Conservation (phyloP, 176 grass and related monocot species). For the Triticum timopheevii region DNA sequence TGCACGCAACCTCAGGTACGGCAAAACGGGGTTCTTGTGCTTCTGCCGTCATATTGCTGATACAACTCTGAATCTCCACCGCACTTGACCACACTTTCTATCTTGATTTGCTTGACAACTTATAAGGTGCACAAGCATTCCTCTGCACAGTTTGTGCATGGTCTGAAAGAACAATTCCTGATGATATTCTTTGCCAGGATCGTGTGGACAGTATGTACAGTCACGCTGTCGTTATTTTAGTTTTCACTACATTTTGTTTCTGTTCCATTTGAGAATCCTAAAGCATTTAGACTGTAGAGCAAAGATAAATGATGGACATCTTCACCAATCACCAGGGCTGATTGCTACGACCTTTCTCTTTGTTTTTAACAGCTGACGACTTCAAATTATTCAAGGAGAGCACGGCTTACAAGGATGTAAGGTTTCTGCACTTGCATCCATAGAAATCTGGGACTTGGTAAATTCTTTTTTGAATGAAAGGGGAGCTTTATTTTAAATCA, state of each 20-base stretch:
- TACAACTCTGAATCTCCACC: neutral
- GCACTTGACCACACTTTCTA: neutral
- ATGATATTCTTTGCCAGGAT: constrained; percentile 37
- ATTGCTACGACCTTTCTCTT: neutral
- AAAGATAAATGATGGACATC: neutral
- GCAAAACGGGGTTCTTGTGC: neutral
- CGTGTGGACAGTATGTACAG: neutral
- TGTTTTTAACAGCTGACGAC: constrained; percentile 50
- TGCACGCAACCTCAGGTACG: constrained; percentile 62
- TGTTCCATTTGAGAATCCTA: too few relatives aligned
- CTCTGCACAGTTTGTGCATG: neutral
- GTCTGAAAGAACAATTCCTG: constrained; percentile 8
- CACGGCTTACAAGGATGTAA: constrained; percentile 69
- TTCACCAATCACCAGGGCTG: neutral
- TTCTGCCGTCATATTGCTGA: neutral
- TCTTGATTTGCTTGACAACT: constrained; percentile 23
- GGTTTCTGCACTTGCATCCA: constrained; percentile 12
- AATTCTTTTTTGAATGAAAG: neutral
- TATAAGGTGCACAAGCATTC: neutral
- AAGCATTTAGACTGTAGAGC: too few relatives aligned
- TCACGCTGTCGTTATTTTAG: too few relatives aligned
- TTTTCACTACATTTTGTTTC: too few relatives aligned
- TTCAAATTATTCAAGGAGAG: constrained; percentile 67
- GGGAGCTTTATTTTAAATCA: neutral
- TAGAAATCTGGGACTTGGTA: neutral